phyloP scores from a whole-genome alignment of 192 early-diverging fungal genomes.

The Backusella macrospora region DNA sequence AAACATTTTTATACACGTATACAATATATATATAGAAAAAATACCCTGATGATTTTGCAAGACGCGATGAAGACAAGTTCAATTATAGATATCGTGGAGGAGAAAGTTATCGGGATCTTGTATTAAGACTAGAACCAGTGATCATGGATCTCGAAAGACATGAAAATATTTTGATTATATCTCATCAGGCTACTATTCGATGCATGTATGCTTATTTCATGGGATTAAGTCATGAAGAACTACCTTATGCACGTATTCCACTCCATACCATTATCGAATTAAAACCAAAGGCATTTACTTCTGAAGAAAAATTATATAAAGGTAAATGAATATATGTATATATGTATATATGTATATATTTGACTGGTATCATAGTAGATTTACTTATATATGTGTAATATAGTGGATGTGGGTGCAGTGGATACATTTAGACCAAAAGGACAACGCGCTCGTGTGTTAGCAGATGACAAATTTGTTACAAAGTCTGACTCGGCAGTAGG shows the following conservation, averaged over 20 bases:
- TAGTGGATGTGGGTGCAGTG: constrained; percentile 92
- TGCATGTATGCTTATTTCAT: constrained; percentile 98
- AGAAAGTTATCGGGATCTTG: constrained; percentile 92
- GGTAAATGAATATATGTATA: neutral
- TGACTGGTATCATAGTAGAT: too few species aligned
- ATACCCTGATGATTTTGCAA: constrained; percentile 91
- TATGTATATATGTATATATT: neutral
- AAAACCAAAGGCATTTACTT: constrained; percentile 93
- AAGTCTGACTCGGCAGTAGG: constrained; percentile 2
- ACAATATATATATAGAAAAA: constrained; percentile 41
- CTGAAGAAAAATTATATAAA: constrained; percentile 88
- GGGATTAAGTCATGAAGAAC: constrained; percentile 86
- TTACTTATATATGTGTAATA: constrained; percentile 4
- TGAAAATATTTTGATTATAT: constrained; percentile 92
- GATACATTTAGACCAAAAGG: constrained; percentile 90
- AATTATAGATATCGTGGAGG: constrained; percentile 83
- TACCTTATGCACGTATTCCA: constrained; percentile 98
- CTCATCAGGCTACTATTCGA: constrained; percentile 95
- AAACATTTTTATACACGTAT: neutral
- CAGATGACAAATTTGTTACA: constrained; percentile 1
- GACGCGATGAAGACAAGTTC: constrained; percentile 95
- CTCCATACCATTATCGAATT: constrained; percentile 95
- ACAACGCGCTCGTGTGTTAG: constrained; percentile 9
- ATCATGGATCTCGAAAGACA: constrained; percentile 98
- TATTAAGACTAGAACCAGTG: constrained; percentile 93